Percentiles rank a stretch among this genome's conserved stretches.
Evolutionary conservation across 345 rosid genomes (phyloP).

Genomic region (Eucalyptus grandis): DNA sequence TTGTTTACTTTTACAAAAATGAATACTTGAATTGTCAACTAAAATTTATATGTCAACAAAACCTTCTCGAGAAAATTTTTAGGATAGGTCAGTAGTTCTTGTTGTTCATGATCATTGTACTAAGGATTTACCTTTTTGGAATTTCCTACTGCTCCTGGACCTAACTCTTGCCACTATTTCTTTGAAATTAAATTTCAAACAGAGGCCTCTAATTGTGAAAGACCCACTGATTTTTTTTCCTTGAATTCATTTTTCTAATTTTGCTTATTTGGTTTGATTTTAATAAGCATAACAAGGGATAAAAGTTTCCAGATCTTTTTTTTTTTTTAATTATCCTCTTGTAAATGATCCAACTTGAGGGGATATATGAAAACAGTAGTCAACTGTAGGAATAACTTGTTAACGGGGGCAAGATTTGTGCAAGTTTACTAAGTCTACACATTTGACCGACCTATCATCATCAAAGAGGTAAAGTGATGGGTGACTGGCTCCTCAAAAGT

Average conservation of each 20-base stretch:
- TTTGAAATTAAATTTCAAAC: neutral
- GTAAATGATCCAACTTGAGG: neutral
- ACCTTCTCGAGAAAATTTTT: neutral
- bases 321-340: neutral
- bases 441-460: too few species aligned
- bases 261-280: neutral
- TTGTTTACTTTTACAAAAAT: neutral
- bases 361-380: neutral
- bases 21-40: neutral
- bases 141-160: rapidly evolving
- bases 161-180: neutral
- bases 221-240: neutral
- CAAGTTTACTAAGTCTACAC: too few species aligned
- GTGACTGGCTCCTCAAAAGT: too few species aligned
- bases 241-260: neutral
- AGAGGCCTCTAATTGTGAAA: neutral
- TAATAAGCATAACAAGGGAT: neutral
- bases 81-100: neutral
- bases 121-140: neutral
- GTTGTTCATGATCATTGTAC: neutral
- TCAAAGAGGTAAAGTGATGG: too few species aligned
- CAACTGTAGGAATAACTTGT: neutral
- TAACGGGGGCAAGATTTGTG: too few species aligned
- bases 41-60: too few species aligned
- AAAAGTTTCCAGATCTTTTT: too few species aligned